Evolutionary conservation across 116 monocot genomes (phyloP), one percentile per base, ranked within the genome.

Genomic region (Trichopus zeylanicus): DNA sequence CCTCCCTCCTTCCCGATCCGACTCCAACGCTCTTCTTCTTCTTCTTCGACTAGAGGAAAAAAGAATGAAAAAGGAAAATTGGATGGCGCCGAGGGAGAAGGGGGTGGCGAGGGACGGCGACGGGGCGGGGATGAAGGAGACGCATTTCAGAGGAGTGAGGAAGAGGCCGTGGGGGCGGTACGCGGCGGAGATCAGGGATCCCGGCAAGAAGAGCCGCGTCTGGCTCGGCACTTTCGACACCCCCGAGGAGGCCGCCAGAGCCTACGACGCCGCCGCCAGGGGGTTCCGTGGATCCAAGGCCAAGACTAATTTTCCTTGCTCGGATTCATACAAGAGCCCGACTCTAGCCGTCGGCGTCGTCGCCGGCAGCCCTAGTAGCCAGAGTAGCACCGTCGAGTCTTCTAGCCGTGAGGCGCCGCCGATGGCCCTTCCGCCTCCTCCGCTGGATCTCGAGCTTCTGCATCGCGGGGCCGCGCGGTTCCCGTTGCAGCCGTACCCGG

Each of bases 151-250:
- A 22, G 75, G 75, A 1, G 75, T 75, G 10, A 54, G 75, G 64
- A 86, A 76, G 61, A 46, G 74, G 37, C 67, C 67, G 31, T 78
- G 86, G 86, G 85, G 85, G 19, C 30, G 85, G 7, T 85, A 74
- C 55, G 85, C 85, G 23, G 55, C 70, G 55, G 70, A 66, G 60
- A 70, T 76, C 11, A 52, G 70, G 48, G 70, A 76, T 35, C 76
- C 76, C 16, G 70, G 72, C 59, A 87, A 87, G 73, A 87, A 82
- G 69, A 75, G 66, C 67, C 62, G 87, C 16, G 79, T 87, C 15
- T 87, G 92, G 87, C 74, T 92, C 4, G 92, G 87, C 0, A 92
- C 87, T 25, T 92, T 87, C 52, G 92, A 92, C 73, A 92, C 91
- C 2, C 87, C 92, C 29, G 78, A 83, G 70, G 87, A 92, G 65